Percentiles rank a stretch among this genome's conserved stretches.
These are phyloP conservation scores for Phytophthora pini DNA, from an alignment of 352 stramenopile species.

Conservation along the genomic window DNA sequence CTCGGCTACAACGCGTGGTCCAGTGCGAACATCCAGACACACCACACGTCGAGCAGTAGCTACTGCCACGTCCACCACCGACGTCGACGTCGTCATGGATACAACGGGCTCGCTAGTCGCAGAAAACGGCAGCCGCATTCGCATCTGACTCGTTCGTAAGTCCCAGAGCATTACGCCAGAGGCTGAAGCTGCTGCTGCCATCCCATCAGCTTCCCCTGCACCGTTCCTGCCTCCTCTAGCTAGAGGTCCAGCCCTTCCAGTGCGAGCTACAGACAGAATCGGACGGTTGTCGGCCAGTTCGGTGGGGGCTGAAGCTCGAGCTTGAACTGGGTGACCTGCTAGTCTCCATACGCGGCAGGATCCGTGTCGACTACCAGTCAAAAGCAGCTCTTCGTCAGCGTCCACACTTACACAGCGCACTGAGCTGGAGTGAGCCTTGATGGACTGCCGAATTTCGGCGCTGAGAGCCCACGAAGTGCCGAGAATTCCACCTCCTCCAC, in stretches of 20 bases:
- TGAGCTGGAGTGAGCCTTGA: conserved; percentile 71
- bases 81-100: conserved; percentile 34
- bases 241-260: conserved; percentile 11
- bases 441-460: conserved; percentile 56
- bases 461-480: conserved; percentile 37
- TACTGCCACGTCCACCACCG: conserved; percentile 56
- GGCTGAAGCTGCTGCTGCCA: conserved; percentile 52
- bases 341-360: conserved; percentile 78
- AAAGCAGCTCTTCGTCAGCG: conserved; percentile 59
- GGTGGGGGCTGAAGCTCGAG: conserved; percentile 22
- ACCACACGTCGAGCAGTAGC: conserved; percentile 53
- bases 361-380: conserved; percentile 80
- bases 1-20: conserved; percentile 61
- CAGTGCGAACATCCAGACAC: conserved; percentile 54
- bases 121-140: conserved; percentile 62
- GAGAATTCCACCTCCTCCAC: conserved; percentile 10
- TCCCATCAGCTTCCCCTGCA: conserved; percentile 29
- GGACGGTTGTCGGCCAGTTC: conserved; percentile 23
- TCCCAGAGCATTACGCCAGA: conserved; percentile 73
- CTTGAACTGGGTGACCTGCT: conserved; percentile 53
- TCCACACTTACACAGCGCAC: conserved; percentile 66
- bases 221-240: conserved; percentile 4
- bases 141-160: conserved; percentile 64
- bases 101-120: conserved; percentile 48
- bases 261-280: conserved; percentile 34